phyloP scores from a whole-genome alignment of 2,329 filamentous ascomycete species.

The Calonectria naviculata region DNA sequence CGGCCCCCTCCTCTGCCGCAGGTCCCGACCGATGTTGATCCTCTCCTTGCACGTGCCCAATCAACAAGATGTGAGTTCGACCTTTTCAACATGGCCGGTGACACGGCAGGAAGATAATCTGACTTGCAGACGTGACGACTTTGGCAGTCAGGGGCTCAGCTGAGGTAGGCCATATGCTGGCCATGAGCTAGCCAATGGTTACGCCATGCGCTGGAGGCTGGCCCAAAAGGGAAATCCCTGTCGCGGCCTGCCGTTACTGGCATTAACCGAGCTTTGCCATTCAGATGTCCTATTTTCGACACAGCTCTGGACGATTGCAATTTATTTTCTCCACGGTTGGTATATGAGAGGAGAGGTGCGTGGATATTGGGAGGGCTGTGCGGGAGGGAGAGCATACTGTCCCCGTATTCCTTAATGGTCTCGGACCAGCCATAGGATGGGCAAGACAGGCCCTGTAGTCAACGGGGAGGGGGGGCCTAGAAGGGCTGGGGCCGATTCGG shows the following conservation, averaged over 20 bases:
- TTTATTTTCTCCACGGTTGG: background rate
- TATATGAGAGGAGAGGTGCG: background rate
- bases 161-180: background rate
- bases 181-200: background rate
- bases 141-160: constrained; percentile 1
- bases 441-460: background rate
- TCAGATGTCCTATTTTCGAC: background rate
- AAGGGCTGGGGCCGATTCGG: background rate
- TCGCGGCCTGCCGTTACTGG: background rate
- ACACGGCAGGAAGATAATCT: constrained; percentile 1
- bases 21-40: background rate
- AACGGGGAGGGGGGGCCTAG: constrained; percentile 10
- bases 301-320: background rate
- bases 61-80: constrained; percentile 10
- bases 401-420: background rate
- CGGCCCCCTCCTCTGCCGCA: background rate
- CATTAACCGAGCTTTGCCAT: background rate
- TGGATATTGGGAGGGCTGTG: constrained; percentile 15
- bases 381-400: background rate
- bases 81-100: constrained; percentile 11
- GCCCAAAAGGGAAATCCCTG: background rate
- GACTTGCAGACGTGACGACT: constrained; percentile 4
- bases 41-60: constrained; percentile 12
- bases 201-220: background rate
- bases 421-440: background rate